Conservation (phyloP, 768 basidiomycete genomes). For the Suillus alpinus region DNA sequence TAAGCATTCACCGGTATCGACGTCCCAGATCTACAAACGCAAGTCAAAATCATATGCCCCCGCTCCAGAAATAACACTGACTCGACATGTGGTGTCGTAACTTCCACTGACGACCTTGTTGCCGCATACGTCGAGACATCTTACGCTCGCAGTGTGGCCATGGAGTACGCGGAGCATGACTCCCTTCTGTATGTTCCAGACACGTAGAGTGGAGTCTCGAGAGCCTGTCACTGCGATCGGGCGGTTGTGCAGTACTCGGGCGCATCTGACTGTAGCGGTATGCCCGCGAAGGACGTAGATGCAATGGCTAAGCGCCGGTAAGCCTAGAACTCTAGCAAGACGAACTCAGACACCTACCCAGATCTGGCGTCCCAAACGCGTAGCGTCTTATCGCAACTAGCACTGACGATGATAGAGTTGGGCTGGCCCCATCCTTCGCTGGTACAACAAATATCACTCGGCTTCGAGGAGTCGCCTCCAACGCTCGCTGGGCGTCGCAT, state of each 20-base stretch:
- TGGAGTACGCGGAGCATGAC: conserved; percentile 58
- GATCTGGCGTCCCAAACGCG: conserved; percentile 88
- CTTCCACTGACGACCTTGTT: conserved; percentile 86
- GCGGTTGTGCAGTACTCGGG: conserved; percentile 81
- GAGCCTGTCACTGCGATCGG: conserved; percentile 91
- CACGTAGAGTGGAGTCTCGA: conserved; percentile 78
- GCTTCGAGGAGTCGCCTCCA: conserved; percentile 28
- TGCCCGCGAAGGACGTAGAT: conserved; percentile 82
- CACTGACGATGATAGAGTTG: conserved; percentile 79
- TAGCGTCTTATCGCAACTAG: conserved; percentile 90
- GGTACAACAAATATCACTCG: conserved; percentile 57
- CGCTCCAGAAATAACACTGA: conserved; percentile 33
- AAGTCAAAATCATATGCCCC: conserved; percentile 2
- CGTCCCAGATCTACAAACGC: conserved; percentile 71
- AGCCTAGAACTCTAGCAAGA: conserved; percentile 5
- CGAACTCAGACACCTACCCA: conserved; percentile 50
- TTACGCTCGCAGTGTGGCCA: conserved; percentile 80
- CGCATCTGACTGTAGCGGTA: conserved; percentile 86
- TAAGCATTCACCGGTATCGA: conserved; percentile 86
- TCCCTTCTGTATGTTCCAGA: conserved; percentile 92
- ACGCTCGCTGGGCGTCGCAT: conserved; percentile 7
- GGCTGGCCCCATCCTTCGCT: conserved; percentile 90
- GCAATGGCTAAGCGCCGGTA: conserved; percentile 44
- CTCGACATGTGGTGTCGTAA: conserved; percentile 86
- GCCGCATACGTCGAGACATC: conserved; percentile 87